Conservation (phyloP, 2,329 filamentous ascomycete species). For the Pestalotiopsis sp. region DNA sequence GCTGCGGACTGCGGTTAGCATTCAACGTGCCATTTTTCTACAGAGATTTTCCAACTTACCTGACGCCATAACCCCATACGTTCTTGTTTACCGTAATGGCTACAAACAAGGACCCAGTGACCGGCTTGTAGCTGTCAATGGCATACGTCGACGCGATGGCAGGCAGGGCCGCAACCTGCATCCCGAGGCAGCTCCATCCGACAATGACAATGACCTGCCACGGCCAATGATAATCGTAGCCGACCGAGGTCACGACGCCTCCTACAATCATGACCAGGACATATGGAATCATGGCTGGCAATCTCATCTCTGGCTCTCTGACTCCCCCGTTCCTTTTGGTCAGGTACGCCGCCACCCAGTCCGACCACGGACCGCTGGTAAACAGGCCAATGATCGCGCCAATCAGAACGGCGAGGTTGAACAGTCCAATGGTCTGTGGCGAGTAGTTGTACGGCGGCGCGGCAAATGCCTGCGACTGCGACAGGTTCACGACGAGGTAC, state of each 20-base stretch:
- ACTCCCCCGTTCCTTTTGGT: slow-evolving; percentile 47
- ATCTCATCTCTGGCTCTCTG: slow-evolving; percentile 50
- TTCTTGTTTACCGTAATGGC: slow-evolving; percentile 52
- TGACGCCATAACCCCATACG: slow-evolving; percentile 31
- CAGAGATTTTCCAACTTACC: slow-evolving; percentile 9
- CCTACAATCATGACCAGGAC: slow-evolving; percentile 47
- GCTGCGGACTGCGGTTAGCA: slow-evolving; percentile 6
- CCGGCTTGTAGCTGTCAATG: slow-evolving; percentile 67
- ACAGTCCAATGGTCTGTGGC: slow-evolving; percentile 42
- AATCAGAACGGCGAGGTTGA: slow-evolving; percentile 48
- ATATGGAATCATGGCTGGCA: slow-evolving; percentile 47
- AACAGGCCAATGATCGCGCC: slow-evolving; percentile 43
- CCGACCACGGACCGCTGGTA: slow-evolving; percentile 45
- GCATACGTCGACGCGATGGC: slow-evolving; percentile 62
- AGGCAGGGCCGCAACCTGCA: slow-evolving; percentile 51
- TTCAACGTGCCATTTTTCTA: background rate
- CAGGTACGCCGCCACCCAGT: slow-evolving; percentile 41
- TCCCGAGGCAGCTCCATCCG: slow-evolving; percentile 42
- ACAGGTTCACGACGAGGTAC: slow-evolving; percentile 12
- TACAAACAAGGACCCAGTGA: slow-evolving; percentile 61
- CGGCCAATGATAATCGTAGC: slow-evolving; percentile 49
- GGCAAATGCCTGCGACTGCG: slow-evolving; percentile 42
- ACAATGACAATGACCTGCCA: slow-evolving; percentile 52
- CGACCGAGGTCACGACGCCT: slow-evolving; percentile 45
- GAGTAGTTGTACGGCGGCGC: slow-evolving; percentile 18